Percentiles rank a stretch among this genome's conserved stretches.
Evolutionary conservation across 768 basidiomycete species (phyloP).

Genomic region (Trametes cingulata): DNA sequence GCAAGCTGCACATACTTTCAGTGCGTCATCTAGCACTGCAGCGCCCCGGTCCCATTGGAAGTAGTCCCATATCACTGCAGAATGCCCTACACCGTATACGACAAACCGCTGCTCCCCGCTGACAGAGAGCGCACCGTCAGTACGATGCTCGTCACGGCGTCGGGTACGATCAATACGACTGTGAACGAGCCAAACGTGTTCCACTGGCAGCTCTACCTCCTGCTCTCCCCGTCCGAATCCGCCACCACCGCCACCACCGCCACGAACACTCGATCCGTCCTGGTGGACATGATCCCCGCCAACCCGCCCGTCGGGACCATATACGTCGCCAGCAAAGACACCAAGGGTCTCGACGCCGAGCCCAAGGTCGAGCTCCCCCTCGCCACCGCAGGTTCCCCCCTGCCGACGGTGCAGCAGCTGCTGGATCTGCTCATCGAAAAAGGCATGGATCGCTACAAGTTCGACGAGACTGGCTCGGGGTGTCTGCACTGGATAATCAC

Average conservation of each 20-base stretch:
- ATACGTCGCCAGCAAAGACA: neutral
- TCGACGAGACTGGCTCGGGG: conserved; percentile 3
- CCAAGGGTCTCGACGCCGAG: neutral
- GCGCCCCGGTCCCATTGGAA: too few species aligned
- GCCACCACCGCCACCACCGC: neutral
- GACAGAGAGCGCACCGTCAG: neutral
- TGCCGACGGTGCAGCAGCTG: conserved; percentile 1
- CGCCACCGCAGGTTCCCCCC: neutral
- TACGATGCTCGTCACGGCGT: neutral
- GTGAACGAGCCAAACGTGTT: conserved; percentile 1
- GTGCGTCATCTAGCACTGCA: too few species aligned
- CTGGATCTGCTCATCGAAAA: neutral
- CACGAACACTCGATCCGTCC: neutral
- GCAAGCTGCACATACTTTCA: too few species aligned
- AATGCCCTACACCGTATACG: neutral
- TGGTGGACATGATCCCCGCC: conserved; percentile 1
- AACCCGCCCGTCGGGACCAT: conserved; percentile 1
- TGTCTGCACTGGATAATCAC: conserved; percentile 1
- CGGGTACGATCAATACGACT: neutral
- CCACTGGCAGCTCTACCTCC: neutral
- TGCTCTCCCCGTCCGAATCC: neutral
- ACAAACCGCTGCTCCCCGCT: neutral
- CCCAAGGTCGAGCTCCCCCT: neutral
- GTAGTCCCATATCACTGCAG: too few species aligned
- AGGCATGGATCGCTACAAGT: conserved; percentile 8